Evolutionary conservation across 2,329 filamentous ascomycete genomes (phyloP).

Genomic region (Penicillium sp.): DNA sequence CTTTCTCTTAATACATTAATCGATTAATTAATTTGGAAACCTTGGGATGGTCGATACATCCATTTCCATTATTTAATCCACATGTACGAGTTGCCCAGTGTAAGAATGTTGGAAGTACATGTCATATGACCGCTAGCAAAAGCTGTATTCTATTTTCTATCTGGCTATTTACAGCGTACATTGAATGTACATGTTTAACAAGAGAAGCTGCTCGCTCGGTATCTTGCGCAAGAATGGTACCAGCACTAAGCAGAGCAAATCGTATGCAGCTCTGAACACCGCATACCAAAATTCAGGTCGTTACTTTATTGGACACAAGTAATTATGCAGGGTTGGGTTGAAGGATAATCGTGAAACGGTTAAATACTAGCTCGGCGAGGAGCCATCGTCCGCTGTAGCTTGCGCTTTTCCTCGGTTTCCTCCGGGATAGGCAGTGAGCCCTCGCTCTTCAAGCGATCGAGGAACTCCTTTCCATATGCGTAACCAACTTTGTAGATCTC

Average conservation of each 20-base stretch:
- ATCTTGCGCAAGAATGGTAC: slow-evolving; percentile 1
- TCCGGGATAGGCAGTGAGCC: slow-evolving; percentile 70
- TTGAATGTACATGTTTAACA: background rate
- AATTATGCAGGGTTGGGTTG: background rate
- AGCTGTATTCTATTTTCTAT: background rate
- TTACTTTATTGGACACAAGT: background rate
- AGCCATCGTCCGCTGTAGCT: slow-evolving; percentile 73
- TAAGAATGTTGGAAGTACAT: background rate
- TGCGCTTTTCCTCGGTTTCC: slow-evolving; percentile 74
- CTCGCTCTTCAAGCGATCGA: slow-evolving; percentile 72
- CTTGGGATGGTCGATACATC: background rate
- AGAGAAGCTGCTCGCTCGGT: background rate
- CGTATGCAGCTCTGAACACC: background rate
- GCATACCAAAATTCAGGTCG: background rate
- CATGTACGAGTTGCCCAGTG: background rate
- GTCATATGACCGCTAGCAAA: background rate
- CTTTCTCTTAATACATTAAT: background rate
- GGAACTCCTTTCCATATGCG: slow-evolving; percentile 75
- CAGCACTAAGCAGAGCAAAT: background rate
- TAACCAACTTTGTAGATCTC: slow-evolving; percentile 93
- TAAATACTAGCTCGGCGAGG: slow-evolving; percentile 72
- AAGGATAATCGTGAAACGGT: background rate
- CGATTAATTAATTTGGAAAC: background rate
- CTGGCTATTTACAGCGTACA: background rate
- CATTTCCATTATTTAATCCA: background rate